Base-by-base conservation (phyloP, 306 rosid species). In the Trifolium dubium region DNA sequence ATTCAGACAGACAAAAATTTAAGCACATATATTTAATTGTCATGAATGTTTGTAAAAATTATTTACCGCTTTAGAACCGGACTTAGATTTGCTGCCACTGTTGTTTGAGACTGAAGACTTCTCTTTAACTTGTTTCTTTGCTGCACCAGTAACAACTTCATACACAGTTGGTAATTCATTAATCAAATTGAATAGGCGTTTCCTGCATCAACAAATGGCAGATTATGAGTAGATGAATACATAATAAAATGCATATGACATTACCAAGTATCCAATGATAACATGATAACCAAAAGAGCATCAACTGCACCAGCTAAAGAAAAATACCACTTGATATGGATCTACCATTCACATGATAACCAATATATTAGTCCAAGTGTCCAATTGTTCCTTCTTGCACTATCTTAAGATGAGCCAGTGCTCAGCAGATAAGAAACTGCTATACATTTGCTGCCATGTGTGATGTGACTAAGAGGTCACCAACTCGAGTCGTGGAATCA, bases 161-260 rank as follows among this genome's bases (percentile, higher is more conserved):
- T 81, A 89, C 79, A 91, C 81, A 56, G 98, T 85, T 64, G 97
- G 98, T 40, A 91, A 80, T 11, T 89, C 93, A 76, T 90, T 93
- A 29, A 93, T 91, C 93, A 89, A 72, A 75, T 77, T 88, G 74
- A 90, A 91, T 14, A 90, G 96, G 23, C 92, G 89, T 73, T 83
- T 89, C 92, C 98, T 93, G 88, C 79, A 80, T 66, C 30, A n/a
- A 83, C 18, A 44, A 68, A 32, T 40, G 69, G 8, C 69, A 75
- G 70, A 75, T 65, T 46, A 37, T 3, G 71, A 54, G 67, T 32
- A 17, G 40, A 73, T 17, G 4, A 55, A 63, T 46, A 66, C 61
- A 64, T 35, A 39, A 63, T 30, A 55, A 60, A 70, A 47, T 51
- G 29, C 14, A 35, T 18, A n/a, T 73, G 79, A 56, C 35, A 31